These are phyloP conservation scores for Myrica gale DNA, from an alignment of 306 rosid species.

Conservation along the genomic window DNA sequence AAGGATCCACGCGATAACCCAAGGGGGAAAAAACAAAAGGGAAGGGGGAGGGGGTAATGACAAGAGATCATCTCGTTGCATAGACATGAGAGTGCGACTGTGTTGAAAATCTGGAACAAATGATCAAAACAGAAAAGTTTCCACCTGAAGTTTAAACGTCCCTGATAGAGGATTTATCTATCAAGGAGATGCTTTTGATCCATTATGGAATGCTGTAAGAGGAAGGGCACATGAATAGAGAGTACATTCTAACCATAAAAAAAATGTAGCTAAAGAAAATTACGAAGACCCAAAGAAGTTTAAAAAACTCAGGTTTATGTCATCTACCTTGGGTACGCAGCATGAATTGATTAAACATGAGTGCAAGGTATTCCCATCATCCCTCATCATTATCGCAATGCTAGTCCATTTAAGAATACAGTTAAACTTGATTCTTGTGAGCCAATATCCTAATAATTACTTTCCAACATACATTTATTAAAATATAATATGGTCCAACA, in stretches of 20 bases:
- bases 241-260: slow-evolving; percentile 41
- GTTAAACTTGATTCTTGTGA: slow-evolving; percentile 73
- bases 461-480: slow-evolving; percentile 45
- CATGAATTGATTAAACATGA: slow-evolving; percentile 98
- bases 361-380: slow-evolving; percentile 97
- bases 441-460: slow-evolving; percentile 45
- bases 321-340: slow-evolving; percentile 87
- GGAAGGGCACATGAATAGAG: slow-evolving; percentile 38
- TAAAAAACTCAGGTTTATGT: slow-evolving; percentile 62
- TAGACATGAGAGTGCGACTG: background rate
- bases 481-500: slow-evolving; percentile 21
- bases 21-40: too few species aligned
- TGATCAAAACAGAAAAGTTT: background rate
- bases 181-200: slow-evolving; percentile 20
- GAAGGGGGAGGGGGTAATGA: background rate
- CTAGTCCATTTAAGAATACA: slow-evolving; percentile 98
- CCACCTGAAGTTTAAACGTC: background rate
- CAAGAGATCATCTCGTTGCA: background rate
- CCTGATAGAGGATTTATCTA: background rate
- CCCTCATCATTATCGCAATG: slow-evolving; percentile 98
- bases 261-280: slow-evolving; percentile 51
- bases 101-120: too few species aligned
- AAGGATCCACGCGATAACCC: slow-evolving; percentile 1
- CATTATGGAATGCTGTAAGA: slow-evolving; percentile 36
- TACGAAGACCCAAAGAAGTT: slow-evolving; percentile 45